Evolutionary conservation across 768 basidiomycete species (phyloP).

Genomic region (Rhodocollybia butyracea): DNA sequence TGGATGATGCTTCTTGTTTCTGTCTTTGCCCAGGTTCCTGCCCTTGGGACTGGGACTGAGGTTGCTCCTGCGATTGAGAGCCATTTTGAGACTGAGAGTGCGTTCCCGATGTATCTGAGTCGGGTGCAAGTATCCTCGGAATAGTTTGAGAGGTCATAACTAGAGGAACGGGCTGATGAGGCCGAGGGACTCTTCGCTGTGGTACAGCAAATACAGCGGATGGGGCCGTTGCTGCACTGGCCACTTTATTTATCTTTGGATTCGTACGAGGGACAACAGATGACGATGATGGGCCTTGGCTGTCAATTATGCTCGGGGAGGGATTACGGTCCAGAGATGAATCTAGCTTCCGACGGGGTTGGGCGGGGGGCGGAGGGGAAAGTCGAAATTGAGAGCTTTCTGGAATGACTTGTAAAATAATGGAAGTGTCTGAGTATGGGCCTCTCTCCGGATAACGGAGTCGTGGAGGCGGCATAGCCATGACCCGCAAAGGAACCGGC

Average conservation of each 20-base stretch:
- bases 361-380: not conserved
- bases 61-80: too few species aligned
- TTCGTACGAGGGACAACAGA: too few species aligned
- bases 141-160: not conserved
- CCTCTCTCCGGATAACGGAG: not conserved
- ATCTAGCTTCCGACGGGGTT: not conserved
- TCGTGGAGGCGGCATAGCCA: not conserved
- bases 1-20: not conserved
- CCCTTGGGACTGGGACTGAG: conserved; percentile 4
- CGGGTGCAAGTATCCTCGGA: not conserved
- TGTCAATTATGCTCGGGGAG: too few species aligned
- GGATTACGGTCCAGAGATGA: too few species aligned
- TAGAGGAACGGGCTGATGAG: not conserved
- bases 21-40: not conserved
- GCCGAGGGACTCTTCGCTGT: conserved; percentile 1
- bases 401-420: not conserved
- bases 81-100: conserved; percentile 4
- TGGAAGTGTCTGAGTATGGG: not conserved
- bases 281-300: too few species aligned
- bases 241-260: too few species aligned
- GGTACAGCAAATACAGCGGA: not conserved
- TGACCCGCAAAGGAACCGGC: not conserved
- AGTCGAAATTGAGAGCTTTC: conserved; percentile 5
- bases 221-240: not conserved
- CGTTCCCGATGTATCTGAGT: conserved; percentile 8